phyloP scores from a whole-genome alignment of 2,329 filamentous ascomycete species.

The Aspergillus caelatus region DNA sequence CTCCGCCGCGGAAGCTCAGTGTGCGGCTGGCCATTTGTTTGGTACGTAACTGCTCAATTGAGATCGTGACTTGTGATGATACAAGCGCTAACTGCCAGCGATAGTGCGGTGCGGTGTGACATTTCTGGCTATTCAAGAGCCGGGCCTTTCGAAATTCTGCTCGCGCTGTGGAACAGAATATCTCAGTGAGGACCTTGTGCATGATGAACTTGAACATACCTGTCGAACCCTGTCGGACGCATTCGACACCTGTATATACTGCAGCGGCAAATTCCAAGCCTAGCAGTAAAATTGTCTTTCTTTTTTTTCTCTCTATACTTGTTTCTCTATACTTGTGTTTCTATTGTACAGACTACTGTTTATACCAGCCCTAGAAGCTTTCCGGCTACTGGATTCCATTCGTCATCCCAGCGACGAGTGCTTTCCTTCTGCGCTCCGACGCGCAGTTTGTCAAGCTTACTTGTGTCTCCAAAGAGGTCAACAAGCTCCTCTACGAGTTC shows the following conservation, averaged over 20 bases:
- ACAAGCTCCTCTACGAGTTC: slow-evolving; percentile 67
- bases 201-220: slow-evolving; percentile 21
- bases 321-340: background rate
- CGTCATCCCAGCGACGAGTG: slow-evolving; percentile 79
- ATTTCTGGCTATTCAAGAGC: slow-evolving; percentile 58
- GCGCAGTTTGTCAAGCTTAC: slow-evolving; percentile 64
- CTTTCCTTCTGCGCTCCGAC: slow-evolving; percentile 75
- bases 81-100: slow-evolving; percentile 14
- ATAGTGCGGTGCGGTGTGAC: slow-evolving; percentile 57
- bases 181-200: slow-evolving; percentile 47
- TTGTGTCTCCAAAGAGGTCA: slow-evolving; percentile 63
- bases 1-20: slow-evolving; percentile 51
- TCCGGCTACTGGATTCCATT: slow-evolving; percentile 85
- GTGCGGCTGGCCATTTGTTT: slow-evolving; percentile 56
- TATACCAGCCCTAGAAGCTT: slow-evolving; percentile 61
- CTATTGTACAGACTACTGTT: slow-evolving; percentile 2
- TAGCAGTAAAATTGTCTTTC: slow-evolving; percentile 6
- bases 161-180: slow-evolving; percentile 55
- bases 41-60: slow-evolving; percentile 33
- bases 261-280: slow-evolving; percentile 37
- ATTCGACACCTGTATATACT: slow-evolving; percentile 41
- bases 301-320: background rate
- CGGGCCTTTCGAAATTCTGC: slow-evolving; percentile 57
- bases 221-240: slow-evolving; percentile 31
- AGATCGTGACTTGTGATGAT: no score